These are phyloP conservation scores for Peziza echinospora DNA, from an alignment of 495 filamentous ascomycete genomes.

Conservation along the genomic window DNA sequence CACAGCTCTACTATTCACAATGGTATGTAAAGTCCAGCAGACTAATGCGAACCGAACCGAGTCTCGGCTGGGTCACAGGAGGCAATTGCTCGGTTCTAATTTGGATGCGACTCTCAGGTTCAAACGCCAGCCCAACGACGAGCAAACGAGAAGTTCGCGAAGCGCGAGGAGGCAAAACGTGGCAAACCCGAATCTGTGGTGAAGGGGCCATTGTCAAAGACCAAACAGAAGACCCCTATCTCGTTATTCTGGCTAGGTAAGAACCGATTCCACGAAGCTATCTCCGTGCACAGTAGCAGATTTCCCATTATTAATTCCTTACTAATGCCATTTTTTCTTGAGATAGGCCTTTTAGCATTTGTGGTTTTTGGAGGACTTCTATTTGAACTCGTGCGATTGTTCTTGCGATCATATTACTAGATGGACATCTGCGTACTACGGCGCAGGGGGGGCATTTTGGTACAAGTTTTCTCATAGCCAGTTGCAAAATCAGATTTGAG, in stretches of 20 bases:
- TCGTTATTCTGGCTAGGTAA: conserved; percentile 67
- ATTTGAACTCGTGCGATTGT: conserved; percentile 64
- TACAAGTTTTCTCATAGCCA: too few species aligned
- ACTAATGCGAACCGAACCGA: background rate
- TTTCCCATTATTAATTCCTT: background rate
- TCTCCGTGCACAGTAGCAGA: too few species aligned
- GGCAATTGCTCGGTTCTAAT: too few species aligned
- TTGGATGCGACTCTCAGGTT: conserved; percentile 30
- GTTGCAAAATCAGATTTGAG: too few species aligned
- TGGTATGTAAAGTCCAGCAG: conserved; percentile 7
- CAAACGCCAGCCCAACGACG: conserved; percentile 88
- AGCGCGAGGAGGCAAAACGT: conserved; percentile 54
- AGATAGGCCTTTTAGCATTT: conserved; percentile 51
- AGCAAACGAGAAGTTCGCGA: conserved; percentile 67
- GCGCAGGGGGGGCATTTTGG: too few species aligned
- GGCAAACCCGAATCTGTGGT: conserved; percentile 53
- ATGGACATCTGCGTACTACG: too few species aligned
- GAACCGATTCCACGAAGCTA: too few species aligned
- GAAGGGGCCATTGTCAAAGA: conserved; percentile 41
- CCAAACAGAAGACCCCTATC: conserved; percentile 49
- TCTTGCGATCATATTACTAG: conserved; percentile 31
- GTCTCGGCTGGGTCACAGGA: background rate
- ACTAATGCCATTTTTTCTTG: background rate
- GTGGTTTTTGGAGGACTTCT: conserved; percentile 64
- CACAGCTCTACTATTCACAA: too few species aligned